Percentiles rank a stretch among this genome's conserved stretches.
Evolutionary conservation across 345 rosid species (phyloP).

Genomic region (Citrus inodora): DNA sequence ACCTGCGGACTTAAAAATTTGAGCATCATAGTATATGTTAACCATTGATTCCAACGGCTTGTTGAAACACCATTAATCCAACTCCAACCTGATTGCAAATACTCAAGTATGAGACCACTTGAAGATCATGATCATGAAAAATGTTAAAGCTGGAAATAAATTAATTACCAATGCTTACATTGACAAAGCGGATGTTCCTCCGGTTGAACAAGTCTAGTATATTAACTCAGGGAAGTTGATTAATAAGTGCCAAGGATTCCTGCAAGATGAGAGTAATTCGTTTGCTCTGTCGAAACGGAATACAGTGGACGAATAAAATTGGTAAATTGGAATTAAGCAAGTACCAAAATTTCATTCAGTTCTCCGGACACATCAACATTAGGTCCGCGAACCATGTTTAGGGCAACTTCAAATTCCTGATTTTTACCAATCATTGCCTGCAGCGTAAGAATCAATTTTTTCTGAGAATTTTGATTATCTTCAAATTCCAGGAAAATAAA

Average conservation of each 20-base stretch:
- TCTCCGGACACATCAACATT: slow-evolving; percentile 37
- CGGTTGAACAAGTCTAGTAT: slow-evolving; percentile 31
- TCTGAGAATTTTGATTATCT: not conserved
- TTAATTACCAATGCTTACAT: slow-evolving; percentile 25
- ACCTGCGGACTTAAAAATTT: slow-evolving; percentile 52
- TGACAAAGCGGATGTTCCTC: slow-evolving; percentile 35
- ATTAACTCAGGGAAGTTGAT: slow-evolving; percentile 36
- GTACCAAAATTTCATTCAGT: slow-evolving; percentile 41
- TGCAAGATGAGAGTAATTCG: slow-evolving; percentile 3
- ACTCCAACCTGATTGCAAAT: slow-evolving; percentile 36
- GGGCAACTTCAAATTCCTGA: slow-evolving; percentile 32
- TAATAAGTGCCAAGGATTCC: slow-evolving; percentile 34
- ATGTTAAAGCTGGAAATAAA: not conserved
- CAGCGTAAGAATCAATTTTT: slow-evolving; percentile 4
- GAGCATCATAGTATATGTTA: slow-evolving; percentile 41
- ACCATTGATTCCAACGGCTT: slow-evolving; percentile 45
- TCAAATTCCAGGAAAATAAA: not conserved
- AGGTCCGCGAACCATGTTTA: slow-evolving; percentile 42
- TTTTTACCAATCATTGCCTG: slow-evolving; percentile 47
- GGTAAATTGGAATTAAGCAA: not conserved
- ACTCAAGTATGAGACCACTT: not conserved
- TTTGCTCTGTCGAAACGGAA: not conserved
- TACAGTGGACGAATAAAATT: not conserved
- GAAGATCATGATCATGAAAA: not conserved
- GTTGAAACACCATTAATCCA: slow-evolving; percentile 51